These are phyloP conservation scores for Colletotrichum paranaense DNA, from an alignment of 2,329 filamentous ascomycete genomes.

Conservation along the genomic window DNA sequence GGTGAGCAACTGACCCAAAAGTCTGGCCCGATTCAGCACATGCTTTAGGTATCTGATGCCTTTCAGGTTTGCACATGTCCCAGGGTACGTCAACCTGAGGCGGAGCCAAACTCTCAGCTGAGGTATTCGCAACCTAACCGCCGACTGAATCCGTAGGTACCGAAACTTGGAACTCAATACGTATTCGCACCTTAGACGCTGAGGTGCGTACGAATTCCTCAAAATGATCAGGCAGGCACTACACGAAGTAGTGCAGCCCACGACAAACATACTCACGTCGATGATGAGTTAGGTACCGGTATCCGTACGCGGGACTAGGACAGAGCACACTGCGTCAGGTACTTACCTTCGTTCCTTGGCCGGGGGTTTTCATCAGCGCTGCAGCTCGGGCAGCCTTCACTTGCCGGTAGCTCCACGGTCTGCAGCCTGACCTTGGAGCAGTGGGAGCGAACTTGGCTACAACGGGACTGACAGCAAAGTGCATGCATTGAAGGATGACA, in stretches of 20 bases:
- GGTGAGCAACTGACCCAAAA: neutral
- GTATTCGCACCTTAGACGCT: neutral
- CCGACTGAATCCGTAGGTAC: too few species aligned
- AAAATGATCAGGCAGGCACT: neutral
- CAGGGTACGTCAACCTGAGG: slow-evolving; percentile 9
- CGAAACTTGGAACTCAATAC: too few species aligned
- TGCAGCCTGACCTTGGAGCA: slow-evolving; percentile 1
- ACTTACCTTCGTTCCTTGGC: neutral
- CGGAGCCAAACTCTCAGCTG: slow-evolving; percentile 28
- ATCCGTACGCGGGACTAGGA: neutral
- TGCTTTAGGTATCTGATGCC: neutral
- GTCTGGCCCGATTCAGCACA: slow-evolving; percentile 13
- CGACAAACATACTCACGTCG: neutral
- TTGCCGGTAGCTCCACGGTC: neutral
- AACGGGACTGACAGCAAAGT: slow-evolving; percentile 12
- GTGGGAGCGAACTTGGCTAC: neutral
- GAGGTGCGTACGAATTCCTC: neutral
- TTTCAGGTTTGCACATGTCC: neutral
- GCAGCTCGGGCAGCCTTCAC: neutral
- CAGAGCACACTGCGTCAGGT: neutral
- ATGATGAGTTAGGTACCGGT: neutral
- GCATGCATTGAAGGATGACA: slow-evolving; percentile 2
- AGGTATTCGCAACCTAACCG: neutral
- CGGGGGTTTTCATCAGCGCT: neutral
- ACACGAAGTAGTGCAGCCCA: neutral